These are phyloP conservation scores for Lentinus polychrous DNA, from an alignment of 1,284 basidiomycete genomes.

Conservation along the genomic window DNA sequence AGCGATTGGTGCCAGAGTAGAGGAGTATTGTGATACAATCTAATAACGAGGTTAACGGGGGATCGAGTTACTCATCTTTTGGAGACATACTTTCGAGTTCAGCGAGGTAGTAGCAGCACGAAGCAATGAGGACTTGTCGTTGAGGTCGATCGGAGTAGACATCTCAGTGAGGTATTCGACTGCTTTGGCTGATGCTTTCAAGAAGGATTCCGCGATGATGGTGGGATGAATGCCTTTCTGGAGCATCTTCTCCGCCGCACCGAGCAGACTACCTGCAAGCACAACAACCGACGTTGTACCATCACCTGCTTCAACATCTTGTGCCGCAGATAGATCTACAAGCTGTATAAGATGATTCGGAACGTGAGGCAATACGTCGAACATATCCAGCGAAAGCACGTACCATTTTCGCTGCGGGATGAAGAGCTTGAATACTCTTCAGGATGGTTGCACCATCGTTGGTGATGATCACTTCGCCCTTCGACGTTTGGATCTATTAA, in stretches of 20 bases:
- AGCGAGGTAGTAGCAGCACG: slow-evolving; percentile 93
- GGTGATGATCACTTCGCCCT: slow-evolving; percentile 96
- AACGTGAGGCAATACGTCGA: slow-evolving; percentile 1
- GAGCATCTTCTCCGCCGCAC: slow-evolving; percentile 96
- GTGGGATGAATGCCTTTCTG: slow-evolving; percentile 98
- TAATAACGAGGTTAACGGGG: slow-evolving; percentile 25
- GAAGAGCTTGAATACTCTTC: slow-evolving; percentile 94
- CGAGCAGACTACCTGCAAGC: slow-evolving; percentile 87
- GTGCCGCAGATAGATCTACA: slow-evolving; percentile 95
- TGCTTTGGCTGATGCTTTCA: slow-evolving; percentile 87
- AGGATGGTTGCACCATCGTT: slow-evolving; percentile 99
- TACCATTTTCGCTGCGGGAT: slow-evolving; percentile 98
- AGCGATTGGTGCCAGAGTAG: slow-evolving; percentile 94
- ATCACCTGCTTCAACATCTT: slow-evolving; percentile 98
- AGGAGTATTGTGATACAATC: slow-evolving; percentile 99
- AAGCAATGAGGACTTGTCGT: slow-evolving; percentile 81
- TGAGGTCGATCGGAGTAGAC: slow-evolving; percentile 88
- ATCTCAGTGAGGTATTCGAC: slow-evolving; percentile 95
- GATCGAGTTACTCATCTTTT: not conserved
- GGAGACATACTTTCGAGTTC: slow-evolving; percentile 81
- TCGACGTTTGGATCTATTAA: slow-evolving; percentile 89
- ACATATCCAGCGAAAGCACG: slow-evolving; percentile 13
- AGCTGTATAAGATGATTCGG: slow-evolving; percentile 47
- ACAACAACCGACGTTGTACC: slow-evolving; percentile 99
- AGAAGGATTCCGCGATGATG: slow-evolving; percentile 94